Evolutionary conservation across 2,329 filamentous ascomycete species (phyloP).

Genomic region (Lasiodiplodia gonubiensis): DNA sequence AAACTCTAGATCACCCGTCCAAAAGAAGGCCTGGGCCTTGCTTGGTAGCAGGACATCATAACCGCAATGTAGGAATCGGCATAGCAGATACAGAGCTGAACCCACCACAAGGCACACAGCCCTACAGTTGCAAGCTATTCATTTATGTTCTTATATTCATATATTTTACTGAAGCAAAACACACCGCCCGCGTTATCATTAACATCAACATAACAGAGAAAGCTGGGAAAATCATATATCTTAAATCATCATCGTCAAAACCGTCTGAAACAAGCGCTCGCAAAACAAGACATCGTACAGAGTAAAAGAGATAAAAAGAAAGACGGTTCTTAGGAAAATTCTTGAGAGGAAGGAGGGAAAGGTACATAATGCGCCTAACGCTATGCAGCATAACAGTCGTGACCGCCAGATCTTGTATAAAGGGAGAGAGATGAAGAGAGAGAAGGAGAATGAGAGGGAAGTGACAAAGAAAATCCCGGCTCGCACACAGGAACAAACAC

Average conservation of each 20-base stretch:
- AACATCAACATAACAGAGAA: background rate
- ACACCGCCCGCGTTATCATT: background rate
- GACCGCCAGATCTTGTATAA: background rate
- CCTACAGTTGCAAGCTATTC: background rate
- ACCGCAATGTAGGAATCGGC: too few species aligned
- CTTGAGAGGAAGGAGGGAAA: background rate
- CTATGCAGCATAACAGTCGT: constrained; percentile 26
- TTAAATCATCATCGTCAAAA: constrained; percentile 4
- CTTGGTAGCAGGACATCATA: too few species aligned
- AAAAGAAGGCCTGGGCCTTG: too few species aligned
- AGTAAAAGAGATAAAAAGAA: background rate
- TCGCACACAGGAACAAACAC: background rate
- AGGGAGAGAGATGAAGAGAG: background rate
- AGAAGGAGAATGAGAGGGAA: background rate
- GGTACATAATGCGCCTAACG: constrained; percentile 14
- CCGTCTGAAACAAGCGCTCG: background rate
- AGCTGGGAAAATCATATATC: background rate
- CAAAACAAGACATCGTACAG: background rate
- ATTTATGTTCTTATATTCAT: background rate
- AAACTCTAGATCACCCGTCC: too few species aligned
- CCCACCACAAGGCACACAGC: background rate
- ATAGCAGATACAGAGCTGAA: too few species aligned
- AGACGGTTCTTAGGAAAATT: background rate
- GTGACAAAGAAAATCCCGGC: background rate
- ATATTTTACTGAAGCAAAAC: background rate